A percentile compares a stretch with the other conserved stretches of the same genome.
These are phyloP conservation scores for Craspedostauros australis DNA, from an alignment of 108 stramenopile genomes.

Conservation along the genomic window DNA sequence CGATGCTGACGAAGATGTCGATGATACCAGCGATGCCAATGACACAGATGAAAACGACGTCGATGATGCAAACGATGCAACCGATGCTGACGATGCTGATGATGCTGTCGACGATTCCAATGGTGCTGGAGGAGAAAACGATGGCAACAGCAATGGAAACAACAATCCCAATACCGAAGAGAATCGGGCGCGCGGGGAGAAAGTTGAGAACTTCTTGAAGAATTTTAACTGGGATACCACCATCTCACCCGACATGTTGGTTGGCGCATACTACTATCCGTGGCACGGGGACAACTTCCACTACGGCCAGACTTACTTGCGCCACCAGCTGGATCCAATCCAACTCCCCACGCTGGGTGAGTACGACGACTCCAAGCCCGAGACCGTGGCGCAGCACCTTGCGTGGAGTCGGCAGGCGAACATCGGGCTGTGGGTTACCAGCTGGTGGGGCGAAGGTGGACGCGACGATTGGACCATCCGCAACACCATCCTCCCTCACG, in stretches of 20 bases:
- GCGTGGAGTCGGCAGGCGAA: slow-evolving; percentile 21
- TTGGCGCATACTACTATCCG: slow-evolving; percentile 36
- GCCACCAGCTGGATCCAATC: slow-evolving; percentile 14
- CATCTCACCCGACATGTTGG: slow-evolving; percentile 8
- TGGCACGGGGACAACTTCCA: slow-evolving; percentile 31
- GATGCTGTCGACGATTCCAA: not conserved
- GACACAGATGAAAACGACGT: no score
- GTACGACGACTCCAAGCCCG: slow-evolving; percentile 24
- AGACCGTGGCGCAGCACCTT: slow-evolving; percentile 18
- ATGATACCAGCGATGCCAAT: no score
- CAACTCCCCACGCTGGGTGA: slow-evolving; percentile 23
- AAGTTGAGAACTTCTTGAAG: no score
- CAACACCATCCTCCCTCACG: slow-evolving; percentile 19
- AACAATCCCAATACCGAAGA: no score
- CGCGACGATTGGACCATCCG: slow-evolving; percentile 16
- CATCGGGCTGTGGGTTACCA: slow-evolving; percentile 18
- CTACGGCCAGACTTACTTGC: slow-evolving; percentile 16
- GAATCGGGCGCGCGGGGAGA: no score
- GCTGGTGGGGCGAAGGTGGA: slow-evolving; percentile 32
- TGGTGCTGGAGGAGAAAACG: no score
- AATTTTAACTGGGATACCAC: slow-evolving; percentile 12
- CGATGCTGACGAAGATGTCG: no score
- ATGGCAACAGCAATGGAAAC: not conserved
- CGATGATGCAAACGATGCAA: no score
- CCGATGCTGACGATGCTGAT: no score